Evolutionary conservation across 176 grass and related monocot species (phyloP), one percentile per base, ranked within the genome.

Genomic region (Triticum dicoccoides): DNA sequence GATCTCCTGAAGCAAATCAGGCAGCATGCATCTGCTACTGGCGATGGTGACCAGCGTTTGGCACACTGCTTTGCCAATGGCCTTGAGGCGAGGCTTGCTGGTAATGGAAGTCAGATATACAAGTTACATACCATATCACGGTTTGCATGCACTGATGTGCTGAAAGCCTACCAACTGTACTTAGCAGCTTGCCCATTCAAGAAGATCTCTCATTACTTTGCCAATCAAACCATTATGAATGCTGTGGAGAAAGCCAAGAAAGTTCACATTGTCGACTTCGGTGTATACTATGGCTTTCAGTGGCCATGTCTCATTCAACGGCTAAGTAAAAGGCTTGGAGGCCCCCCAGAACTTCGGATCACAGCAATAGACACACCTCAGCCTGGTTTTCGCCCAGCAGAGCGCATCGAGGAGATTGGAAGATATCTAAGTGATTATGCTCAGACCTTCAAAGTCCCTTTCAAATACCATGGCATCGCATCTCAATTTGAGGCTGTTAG

Each of bases 131-230:
- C 82, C 33, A 87, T 85, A 12, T 90, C 80, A 4, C 65, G 84
- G 21, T 74, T 90, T 83, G 59, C 92, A 32, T 91, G 84, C 58
- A 85, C 97, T 10, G 97, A 96, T 88, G 52, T 99, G 27, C 77
- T 99, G 56, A 99, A 99, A 79, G 94, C 97, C 10, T 94, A 96
- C 49, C 90, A 94, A 67, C 92, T 99, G 4, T 99, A 99, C 64
- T 73, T 94, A 59, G 90, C 94, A 3, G 94, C 92, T 20, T 88
- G 90, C 82, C 97, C 97, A 58, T 94, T 99, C 88, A 99, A 96
- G 89, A 99, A 99, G 65, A 91, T 99, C 35, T 94, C 90, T 8
- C 92, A 99, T 79, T 99, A 92, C 87, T 99, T 96, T 87, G 90
- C 97, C 65, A 96, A 88, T 84, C 97, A 99, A 89, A 99, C 94